Evolutionary conservation across 129 eudicot genomes (phyloP).

Genomic region (Flaveria trinervia): DNA sequence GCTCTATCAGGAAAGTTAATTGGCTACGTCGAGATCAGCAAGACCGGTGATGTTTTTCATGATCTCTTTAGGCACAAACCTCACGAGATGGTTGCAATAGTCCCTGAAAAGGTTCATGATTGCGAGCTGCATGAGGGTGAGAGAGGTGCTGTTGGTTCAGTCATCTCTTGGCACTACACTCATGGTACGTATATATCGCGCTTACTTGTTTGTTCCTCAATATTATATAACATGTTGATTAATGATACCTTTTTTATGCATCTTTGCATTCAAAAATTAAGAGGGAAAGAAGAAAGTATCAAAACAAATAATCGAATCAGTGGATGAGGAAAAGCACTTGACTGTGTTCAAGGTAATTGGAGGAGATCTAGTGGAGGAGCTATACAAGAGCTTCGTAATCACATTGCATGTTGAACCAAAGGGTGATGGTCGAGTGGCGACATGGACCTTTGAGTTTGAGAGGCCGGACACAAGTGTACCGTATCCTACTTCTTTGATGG

Average conservation of each 20-base stretch:
- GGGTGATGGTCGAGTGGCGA: conserved; percentile 32
- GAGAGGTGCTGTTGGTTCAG: conserved; percentile 35
- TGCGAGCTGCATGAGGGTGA: conserved; percentile 39
- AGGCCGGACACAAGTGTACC: conserved; percentile 28
- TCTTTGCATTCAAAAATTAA: background rate
- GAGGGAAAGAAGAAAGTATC: conserved; percentile 25
- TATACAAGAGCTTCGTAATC: conserved; percentile 35
- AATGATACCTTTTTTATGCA: background rate
- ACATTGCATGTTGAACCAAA: conserved; percentile 35
- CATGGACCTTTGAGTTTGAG: conserved; percentile 47
- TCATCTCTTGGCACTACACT: conserved; percentile 33
- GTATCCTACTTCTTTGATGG: conserved; percentile 27
- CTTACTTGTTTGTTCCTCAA: background rate
- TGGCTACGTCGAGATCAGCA: conserved; percentile 27
- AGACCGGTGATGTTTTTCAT: conserved; percentile 39
- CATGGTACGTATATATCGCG: conserved; percentile 15
- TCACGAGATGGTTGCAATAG: conserved; percentile 15
- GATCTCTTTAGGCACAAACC: conserved; percentile 40
- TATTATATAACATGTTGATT: background rate
- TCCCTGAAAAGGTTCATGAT: conserved; percentile 36
- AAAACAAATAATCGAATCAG: conserved; percentile 29
- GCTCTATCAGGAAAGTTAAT: conserved; percentile 27
- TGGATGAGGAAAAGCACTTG: conserved; percentile 25
- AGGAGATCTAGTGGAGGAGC: conserved; percentile 47
- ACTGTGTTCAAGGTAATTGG: conserved; percentile 40